Conservation (phyloP, 106 monocot species). For the Dendrobium chrysotoxum region DNA sequence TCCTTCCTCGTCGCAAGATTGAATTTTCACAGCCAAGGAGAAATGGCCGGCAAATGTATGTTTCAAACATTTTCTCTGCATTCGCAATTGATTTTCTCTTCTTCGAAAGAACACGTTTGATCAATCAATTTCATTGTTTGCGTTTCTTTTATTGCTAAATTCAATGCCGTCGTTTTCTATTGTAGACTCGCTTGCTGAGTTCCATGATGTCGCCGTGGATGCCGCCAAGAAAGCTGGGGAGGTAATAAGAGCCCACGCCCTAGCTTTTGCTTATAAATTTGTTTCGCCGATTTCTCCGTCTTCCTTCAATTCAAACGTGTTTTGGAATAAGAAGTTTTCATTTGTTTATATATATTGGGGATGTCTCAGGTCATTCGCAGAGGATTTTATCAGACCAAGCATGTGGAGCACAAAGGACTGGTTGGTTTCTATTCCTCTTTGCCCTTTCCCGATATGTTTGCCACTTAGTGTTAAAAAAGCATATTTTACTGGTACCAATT, state of each 20-base stretch:
- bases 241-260: slow-evolving; percentile 11
- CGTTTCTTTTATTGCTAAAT: background rate
- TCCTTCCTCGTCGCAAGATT: background rate
- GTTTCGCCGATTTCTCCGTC: background rate
- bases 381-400: slow-evolving; percentile 74
- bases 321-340: background rate
- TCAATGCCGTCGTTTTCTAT: background rate
- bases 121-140: background rate
- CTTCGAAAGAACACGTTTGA: background rate
- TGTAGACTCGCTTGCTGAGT: slow-evolving; percentile 16
- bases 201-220: slow-evolving; percentile 46
- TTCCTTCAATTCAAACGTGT: background rate
- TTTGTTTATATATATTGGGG: background rate
- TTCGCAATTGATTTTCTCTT: background rate
- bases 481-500: background rate
- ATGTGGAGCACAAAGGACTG: slow-evolving; percentile 87
- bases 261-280: background rate
- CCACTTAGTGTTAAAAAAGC: background rate
- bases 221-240: slow-evolving; percentile 54
- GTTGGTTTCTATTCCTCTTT: slow-evolving; percentile 12
- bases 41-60: background rate
- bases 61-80: background rate
- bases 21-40: background rate
- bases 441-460: background rate
- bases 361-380: slow-evolving; percentile 48